A percentile compares a stretch with the other conserved stretches of the same genome.
Evolutionary conservation across 768 basidiomycete species (phyloP).

Genomic region (Boletus reticulatus): DNA sequence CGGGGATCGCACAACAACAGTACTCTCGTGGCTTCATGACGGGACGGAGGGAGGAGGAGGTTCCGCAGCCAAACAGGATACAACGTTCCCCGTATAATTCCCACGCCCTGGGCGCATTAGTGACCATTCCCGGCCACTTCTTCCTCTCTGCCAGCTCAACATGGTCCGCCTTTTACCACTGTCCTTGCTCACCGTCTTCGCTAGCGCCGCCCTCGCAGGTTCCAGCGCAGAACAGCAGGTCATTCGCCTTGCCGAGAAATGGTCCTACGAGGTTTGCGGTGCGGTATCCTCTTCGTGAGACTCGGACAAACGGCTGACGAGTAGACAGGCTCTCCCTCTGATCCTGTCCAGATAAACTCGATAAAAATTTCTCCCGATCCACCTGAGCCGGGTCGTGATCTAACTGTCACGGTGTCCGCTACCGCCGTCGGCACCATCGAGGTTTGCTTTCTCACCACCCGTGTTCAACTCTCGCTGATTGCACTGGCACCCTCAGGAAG

Average conservation of each 20-base stretch:
- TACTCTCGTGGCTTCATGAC: slow-evolving; percentile 79
- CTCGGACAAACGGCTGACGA: slow-evolving; percentile 1
- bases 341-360: slow-evolving; percentile 63
- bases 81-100: background rate
- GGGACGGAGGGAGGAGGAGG: background rate
- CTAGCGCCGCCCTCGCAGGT: slow-evolving; percentile 23
- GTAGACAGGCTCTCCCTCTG: slow-evolving; percentile 40
- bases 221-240: slow-evolving; percentile 30
- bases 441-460: slow-evolving; percentile 40
- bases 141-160: slow-evolving; percentile 4
- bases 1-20: slow-evolving; percentile 91
- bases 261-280: slow-evolving; percentile 80
- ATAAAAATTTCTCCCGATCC: slow-evolving; percentile 82
- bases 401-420: slow-evolving; percentile 83
- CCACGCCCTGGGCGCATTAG: slow-evolving; percentile 15
- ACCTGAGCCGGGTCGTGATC: slow-evolving; percentile 79
- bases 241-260: slow-evolving; percentile 43
- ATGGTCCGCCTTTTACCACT: slow-evolving; percentile 30
- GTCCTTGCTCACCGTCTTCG: slow-evolving; percentile 30
- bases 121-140: slow-evolving; percentile 23
- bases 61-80: background rate
- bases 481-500: slow-evolving; percentile 57
- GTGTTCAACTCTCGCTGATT: slow-evolving; percentile 9
- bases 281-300: slow-evolving; percentile 24
- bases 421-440: slow-evolving; percentile 56